Base-by-base conservation (phyloP, 140 eudicot species). In the Ambrosia hybrid region DNA sequence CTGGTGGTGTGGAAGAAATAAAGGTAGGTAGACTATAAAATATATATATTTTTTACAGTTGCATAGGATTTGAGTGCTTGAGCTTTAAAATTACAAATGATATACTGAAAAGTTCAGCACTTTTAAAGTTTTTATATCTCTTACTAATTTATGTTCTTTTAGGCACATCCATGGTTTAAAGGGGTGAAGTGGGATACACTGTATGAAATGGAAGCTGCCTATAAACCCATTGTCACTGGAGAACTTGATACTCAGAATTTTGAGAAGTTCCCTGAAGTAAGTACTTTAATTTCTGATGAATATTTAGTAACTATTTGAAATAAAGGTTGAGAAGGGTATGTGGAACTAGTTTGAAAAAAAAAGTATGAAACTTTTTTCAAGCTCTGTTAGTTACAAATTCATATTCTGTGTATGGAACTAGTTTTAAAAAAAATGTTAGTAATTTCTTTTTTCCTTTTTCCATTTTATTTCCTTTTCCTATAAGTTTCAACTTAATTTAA, bases 191-290 rank as follows among this genome's bases (percentile, higher is more conserved):
- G 97, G 97, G 97, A 91, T 17, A 51, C 16, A 26, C 79, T 91
- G 38, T 91, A 89, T 76, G 97, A 89, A 82, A 91, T 81, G 88
- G 97, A 91, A 71, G 97, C 97, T 71, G 97, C 97, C 13, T 91
- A 91, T 78, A 91, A 86, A 76, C 97, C 97, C 9, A 81, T 77
- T 41, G 96, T 89, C 65, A 84, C 74, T 59, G 97, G 96, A 75
- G 97, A 91, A 60, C 78, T 86, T 81, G 97, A 91, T 79, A 91
- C 97, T 14, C 97, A 91, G 84, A 91, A 91, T 80, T 91, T 91
- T 16, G 96, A 88, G 75, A 91, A 89, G 73, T 91, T 91, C 60
- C 81, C 87, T 16, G 91, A 89, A 61, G 97, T 89, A 74, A 82
- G 97, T 82, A 58, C 46, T 30, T 21, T 33, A 33, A 43, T 55